Evolutionary conservation across 2,329 filamentous ascomycete species (phyloP).

Genomic region (Allantophomopsis lycopodina): DNA sequence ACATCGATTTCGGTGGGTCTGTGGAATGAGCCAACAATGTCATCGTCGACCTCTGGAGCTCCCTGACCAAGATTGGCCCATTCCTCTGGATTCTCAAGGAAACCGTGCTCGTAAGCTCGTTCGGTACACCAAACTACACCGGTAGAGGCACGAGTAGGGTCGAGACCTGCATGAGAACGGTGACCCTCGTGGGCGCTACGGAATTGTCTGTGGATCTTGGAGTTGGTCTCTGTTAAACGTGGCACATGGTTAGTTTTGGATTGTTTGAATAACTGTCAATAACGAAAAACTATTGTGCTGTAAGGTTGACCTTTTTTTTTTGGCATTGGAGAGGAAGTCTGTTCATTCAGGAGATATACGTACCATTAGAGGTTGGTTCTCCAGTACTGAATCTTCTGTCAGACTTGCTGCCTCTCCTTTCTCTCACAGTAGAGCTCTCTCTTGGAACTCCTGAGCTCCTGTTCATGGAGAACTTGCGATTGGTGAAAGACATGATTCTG

Average conservation of each 20-base stretch:
- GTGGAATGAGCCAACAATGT: slow-evolving; percentile 79
- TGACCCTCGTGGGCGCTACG: slow-evolving; percentile 83
- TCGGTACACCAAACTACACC: slow-evolving; percentile 91
- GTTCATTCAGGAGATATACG: slow-evolving; percentile 10
- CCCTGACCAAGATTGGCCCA: slow-evolving; percentile 96
- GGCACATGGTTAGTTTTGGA: not conserved
- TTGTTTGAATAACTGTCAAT: not conserved
- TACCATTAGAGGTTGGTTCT: slow-evolving; percentile 43
- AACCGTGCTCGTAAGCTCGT: slow-evolving; percentile 80
- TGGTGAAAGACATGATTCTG: slow-evolving; percentile 30
- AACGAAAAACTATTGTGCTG: not conserved
- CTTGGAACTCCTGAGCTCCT: slow-evolving; percentile 49
- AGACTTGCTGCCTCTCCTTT: not conserved
- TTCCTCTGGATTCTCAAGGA: slow-evolving; percentile 61
- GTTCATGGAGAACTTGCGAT: slow-evolving; percentile 55
- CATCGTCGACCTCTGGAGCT: slow-evolving; percentile 85
- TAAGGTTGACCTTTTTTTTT: not conserved
- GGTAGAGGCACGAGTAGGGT: slow-evolving; percentile 76
- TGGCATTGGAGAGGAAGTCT: not conserved
- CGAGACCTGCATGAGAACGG: slow-evolving; percentile 79
- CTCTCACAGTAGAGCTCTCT: slow-evolving; percentile 12
- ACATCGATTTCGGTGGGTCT: slow-evolving; percentile 70
- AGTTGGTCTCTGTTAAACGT: slow-evolving; percentile 51
- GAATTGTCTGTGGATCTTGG: slow-evolving; percentile 80
- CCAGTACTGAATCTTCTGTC: slow-evolving; percentile 42